These are phyloP conservation scores for Penicillium frequentans DNA, from an alignment of 2,329 filamentous ascomycete genomes.

Conservation along the genomic window DNA sequence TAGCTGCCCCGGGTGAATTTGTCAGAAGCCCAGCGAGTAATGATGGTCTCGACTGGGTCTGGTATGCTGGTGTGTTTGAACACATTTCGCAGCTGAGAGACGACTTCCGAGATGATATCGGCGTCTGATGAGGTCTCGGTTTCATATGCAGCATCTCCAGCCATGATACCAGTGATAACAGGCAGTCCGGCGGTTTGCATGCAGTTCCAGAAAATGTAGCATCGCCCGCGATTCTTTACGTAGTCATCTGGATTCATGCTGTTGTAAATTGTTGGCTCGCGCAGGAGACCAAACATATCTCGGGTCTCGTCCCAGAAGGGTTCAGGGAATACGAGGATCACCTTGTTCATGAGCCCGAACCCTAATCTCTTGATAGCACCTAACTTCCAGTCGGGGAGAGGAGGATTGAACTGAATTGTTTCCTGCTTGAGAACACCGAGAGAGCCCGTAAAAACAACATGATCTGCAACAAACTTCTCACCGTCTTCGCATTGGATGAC, in stretches of 20 bases:
- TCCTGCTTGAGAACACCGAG: conserved; percentile 85
- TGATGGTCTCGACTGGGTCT: conserved; percentile 76
- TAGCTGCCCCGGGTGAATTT: conserved; percentile 92
- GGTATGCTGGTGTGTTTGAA: conserved; percentile 68
- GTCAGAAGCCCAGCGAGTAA: conserved; percentile 91
- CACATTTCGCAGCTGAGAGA: conserved; percentile 71
- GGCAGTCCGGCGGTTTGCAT: conserved; percentile 85
- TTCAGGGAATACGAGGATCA: conserved; percentile 83
- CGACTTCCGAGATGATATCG: conserved; percentile 77
- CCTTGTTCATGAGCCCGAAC: conserved; percentile 93
- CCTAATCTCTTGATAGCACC: conserved; percentile 80
- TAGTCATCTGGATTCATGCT: conserved; percentile 82
- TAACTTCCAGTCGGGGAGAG: conserved; percentile 82
- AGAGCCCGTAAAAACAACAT: conserved; percentile 85
- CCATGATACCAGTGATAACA: conserved; percentile 89
- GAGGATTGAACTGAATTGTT: conserved; percentile 79
- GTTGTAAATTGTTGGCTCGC: conserved; percentile 66
- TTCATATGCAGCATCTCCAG: conserved; percentile 87
- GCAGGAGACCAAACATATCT: conserved; percentile 87
- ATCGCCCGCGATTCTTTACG: conserved; percentile 74
- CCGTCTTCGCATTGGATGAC: conserved; percentile 77
- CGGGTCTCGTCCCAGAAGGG: conserved; percentile 87
- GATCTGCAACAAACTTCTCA: conserved; percentile 75
- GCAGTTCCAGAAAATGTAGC: conserved; percentile 98
- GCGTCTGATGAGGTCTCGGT: conserved; percentile 76